Percentiles rank a stretch among this genome's conserved stretches.
These are phyloP conservation scores for Oryza officinalis DNA, from an alignment of 176 grass and related monocot species.

Conservation along the genomic window DNA sequence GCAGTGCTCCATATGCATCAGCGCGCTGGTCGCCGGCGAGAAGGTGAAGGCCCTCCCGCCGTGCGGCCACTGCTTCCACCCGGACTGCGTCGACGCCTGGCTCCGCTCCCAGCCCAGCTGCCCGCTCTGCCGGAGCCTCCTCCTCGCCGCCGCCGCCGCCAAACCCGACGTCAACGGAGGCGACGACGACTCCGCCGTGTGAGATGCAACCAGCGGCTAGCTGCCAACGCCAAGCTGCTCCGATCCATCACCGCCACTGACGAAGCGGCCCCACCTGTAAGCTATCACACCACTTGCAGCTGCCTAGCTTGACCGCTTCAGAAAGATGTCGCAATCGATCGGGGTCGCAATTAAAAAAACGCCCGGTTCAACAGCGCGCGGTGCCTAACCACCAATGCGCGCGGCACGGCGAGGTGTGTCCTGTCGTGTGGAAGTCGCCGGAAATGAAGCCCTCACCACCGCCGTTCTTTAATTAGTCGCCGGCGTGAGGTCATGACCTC, in stretches of 20 bases:
- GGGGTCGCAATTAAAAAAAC: slow-evolving; percentile 2
- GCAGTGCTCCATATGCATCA: slow-evolving; percentile 81
- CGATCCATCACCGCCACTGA: background rate
- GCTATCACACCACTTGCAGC: background rate
- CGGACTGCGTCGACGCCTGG: slow-evolving; percentile 86
- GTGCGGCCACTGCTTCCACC: slow-evolving; percentile 81
- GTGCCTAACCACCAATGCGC: background rate
- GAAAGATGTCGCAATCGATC: slow-evolving; percentile 16
- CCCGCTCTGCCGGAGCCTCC: slow-evolving; percentile 66
- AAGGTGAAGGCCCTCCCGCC: slow-evolving; percentile 75
- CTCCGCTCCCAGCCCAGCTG: slow-evolving; percentile 64
- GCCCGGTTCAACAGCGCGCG: background rate
- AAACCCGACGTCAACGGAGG: slow-evolving; percentile 24
- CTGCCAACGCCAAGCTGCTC: background rate
- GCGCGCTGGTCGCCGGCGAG: slow-evolving; percentile 54
- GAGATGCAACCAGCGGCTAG: background rate
- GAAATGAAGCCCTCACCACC: slow-evolving; percentile 7
- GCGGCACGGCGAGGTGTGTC: slow-evolving; percentile 14
- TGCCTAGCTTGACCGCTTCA: background rate
- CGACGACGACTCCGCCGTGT: slow-evolving; percentile 38
- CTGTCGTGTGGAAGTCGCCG: background rate
- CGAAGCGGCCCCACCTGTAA: background rate
- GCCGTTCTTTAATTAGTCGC: background rate
- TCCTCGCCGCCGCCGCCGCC: background rate
- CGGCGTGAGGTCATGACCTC: slow-evolving; percentile 9